Evolutionary conservation across 139 green algal genomes (phyloP), one percentile per base, ranked within the genome.

Genomic region (Medakamo hakoo): DNA sequence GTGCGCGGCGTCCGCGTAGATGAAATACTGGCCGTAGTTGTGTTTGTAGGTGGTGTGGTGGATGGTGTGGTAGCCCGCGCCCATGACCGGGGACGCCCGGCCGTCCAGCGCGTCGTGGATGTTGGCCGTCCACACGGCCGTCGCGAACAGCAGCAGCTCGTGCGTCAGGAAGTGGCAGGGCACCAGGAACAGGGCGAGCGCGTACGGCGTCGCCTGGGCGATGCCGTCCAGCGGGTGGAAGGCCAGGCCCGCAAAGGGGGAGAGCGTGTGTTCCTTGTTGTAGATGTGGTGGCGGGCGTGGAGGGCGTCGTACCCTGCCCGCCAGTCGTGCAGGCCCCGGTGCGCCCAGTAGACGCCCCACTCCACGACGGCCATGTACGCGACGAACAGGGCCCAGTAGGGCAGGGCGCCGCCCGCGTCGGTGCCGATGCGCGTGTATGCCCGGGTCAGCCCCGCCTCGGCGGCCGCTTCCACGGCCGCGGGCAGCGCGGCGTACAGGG

Each of bases 241-340:
- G 29, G 90, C 90, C 49, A 96, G 75, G 16, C 89, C 89, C n/a
- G 90, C 90, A 76, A 97, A 97, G 26, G 90, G 90, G 23, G 80
- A 93, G 57, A 97, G 76, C 24, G 86, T 94, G 80, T 96, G 78
- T 75, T 95, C 87, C 82, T 97, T 97, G 84, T 97, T 97, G 86
- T 97, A 97, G 63, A 92, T 94, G 74, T 97, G 90, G 75, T 97
- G 90, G 27, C 79, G 87, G 58, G 73, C 58, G 72, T 96, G 88
- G 48, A 96, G 77, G 28, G 59, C 66, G 62, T 71, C 80, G 79
- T 79, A 72, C 14, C 57, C 27, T 3, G 65, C 62, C 55, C 78
- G 85, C 65, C 88, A 73, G 24, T 90, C 81, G 64, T 97, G 90
- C 52, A 97, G 80, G 22, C 72, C 55, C 14, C 90, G 76, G 80